phyloP scores from a whole-genome alignment of 331 rosid species.

The Pyrus hybrid region DNA sequence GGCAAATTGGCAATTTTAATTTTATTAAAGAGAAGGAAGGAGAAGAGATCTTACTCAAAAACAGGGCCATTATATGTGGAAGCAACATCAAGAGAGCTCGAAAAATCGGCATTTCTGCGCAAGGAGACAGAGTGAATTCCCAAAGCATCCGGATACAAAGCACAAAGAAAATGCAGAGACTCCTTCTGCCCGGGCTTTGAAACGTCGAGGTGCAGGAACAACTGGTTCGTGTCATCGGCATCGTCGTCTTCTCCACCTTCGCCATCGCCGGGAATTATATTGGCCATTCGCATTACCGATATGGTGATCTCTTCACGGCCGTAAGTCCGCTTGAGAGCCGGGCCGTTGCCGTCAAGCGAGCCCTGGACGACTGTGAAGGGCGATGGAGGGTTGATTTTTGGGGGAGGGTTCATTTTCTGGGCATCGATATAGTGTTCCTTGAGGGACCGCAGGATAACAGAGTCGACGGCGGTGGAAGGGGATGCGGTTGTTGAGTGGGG shows the following conservation, averaged over 20 bases:
- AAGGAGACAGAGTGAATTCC: slow-evolving; percentile 92
- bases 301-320: slow-evolving; percentile 62
- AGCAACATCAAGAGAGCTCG: slow-evolving; percentile 28
- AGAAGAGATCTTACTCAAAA: slow-evolving; percentile 46
- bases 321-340: slow-evolving; percentile 55
- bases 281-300: slow-evolving; percentile 56
- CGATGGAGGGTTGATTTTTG: slow-evolving; percentile 72
- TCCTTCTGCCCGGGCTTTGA: slow-evolving; percentile 57
- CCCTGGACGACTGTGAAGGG: slow-evolving; percentile 66
- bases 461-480: slow-evolving; percentile 42
- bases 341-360: slow-evolving; percentile 60
- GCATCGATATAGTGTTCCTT: slow-evolving; percentile 83
- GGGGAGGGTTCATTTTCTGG: slow-evolving; percentile 77
- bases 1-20: not conserved
- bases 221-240: slow-evolving; percentile 45
- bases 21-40: not conserved
- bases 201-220: slow-evolving; percentile 70
- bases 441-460: slow-evolving; percentile 75
- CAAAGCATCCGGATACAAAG: slow-evolving; percentile 72
- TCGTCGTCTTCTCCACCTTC: slow-evolving; percentile 29
- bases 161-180: slow-evolving; percentile 65
- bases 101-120: slow-evolving; percentile 39
- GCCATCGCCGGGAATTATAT: slow-evolving; percentile 18
- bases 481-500: slow-evolving; percentile 23
- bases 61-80: slow-evolving; percentile 54